Conservation (phyloP, 805 yeast species). For the Pichia californica region DNA sequence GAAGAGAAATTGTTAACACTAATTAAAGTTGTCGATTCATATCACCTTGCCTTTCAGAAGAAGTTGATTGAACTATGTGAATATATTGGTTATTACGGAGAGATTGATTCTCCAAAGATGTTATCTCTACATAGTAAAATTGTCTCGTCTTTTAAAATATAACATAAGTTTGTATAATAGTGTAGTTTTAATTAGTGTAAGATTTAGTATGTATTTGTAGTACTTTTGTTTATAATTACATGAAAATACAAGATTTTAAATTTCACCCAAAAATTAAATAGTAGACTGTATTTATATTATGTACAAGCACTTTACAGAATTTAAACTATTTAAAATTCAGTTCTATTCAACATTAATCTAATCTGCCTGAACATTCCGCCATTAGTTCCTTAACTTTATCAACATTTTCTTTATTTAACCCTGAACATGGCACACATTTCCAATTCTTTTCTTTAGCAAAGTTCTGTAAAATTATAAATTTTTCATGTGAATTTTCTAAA, state of each 20-base stretch:
- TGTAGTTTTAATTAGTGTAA: no score
- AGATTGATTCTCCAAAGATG: conserved; percentile 41
- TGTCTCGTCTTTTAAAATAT: conserved; percentile 21
- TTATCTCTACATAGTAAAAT: conserved; percentile 38
- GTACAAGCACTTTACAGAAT: no score
- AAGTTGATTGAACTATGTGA: conserved; percentile 40
- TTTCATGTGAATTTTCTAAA: conserved; percentile 44
- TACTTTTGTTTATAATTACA: no score
- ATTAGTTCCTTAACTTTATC: conserved; percentile 63
- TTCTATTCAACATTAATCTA: background rate
- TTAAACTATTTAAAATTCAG: no score
- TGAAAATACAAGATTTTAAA: no score
- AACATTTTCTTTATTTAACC: conserved; percentile 63
- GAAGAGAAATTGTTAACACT: conserved; percentile 35
- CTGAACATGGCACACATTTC: conserved; percentile 83
- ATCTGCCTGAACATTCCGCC: conserved; percentile 48
- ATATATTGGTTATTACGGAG: conserved; percentile 43
- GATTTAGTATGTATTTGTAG: background rate
- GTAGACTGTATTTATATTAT: background rate
- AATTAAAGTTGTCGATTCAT: conserved; percentile 35
- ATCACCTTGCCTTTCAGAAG: conserved; percentile 38
- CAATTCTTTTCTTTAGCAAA: conserved; percentile 44
- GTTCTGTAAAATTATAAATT: conserved; percentile 38
- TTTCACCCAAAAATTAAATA: no score
- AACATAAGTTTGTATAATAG: no score